Percentiles rank a stretch among this genome's conserved stretches.
Evolutionary conservation across 192 early-diverging fungal species (phyloP).

Genomic region (Gorgonomyces haynaldii): DNA sequence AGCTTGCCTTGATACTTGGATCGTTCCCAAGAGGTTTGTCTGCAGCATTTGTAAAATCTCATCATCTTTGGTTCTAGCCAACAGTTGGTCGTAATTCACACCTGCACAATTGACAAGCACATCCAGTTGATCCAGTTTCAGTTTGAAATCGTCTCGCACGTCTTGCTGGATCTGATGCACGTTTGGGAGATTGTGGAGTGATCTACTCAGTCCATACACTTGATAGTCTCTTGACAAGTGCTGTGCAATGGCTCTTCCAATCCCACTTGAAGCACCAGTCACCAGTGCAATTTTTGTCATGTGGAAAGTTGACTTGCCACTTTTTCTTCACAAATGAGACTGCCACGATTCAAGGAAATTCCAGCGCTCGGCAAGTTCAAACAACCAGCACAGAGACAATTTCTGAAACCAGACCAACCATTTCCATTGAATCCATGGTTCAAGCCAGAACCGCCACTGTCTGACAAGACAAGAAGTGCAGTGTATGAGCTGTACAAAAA

Average conservation of each 20-base stretch:
- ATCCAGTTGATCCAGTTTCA: neutral
- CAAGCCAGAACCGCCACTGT: constrained; percentile 62
- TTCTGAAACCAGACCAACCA: too few relatives aligned
- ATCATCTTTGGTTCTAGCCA: neutral
- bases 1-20: constrained; percentile 40
- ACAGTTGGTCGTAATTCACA: too few relatives aligned
- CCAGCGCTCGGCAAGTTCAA: too few relatives aligned
- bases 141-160: neutral
- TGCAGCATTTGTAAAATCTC: neutral
- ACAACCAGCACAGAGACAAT: too few relatives aligned
- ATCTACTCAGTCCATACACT: neutral
- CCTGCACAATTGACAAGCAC: too few relatives aligned
- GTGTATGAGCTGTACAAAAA: constrained; percentile 59
- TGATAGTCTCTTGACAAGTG: neutral
- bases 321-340: too few relatives aligned
- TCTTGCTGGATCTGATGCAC: neutral
- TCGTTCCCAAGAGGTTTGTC: constrained; percentile 60
- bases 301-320: too few relatives aligned
- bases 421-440: constrained; percentile 89
- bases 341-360: too few relatives aligned
- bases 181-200: neutral
- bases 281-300: constrained; percentile 19
- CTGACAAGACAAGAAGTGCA: constrained; percentile 51
- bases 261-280: constrained; percentile 24
- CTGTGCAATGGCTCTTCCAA: constrained; percentile 19